Conservation (phyloP, 169 alveolate species). For the Eimeria zaria region DNA sequence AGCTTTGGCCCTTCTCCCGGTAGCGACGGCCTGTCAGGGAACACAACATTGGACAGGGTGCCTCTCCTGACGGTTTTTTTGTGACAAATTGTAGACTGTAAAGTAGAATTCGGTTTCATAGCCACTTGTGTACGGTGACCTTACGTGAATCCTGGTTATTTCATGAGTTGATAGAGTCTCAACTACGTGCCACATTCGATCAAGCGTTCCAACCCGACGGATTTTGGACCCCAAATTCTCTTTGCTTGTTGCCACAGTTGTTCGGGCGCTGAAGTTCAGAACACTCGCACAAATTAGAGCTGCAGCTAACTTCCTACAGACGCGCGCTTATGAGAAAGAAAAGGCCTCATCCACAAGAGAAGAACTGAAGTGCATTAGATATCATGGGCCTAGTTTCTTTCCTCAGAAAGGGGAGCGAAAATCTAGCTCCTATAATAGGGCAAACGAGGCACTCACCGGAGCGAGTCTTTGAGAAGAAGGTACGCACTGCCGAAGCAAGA, state of each 20-base stretch:
- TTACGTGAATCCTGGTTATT: slow-evolving; percentile 66
- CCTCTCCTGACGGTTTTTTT: not conserved
- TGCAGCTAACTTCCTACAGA: not conserved
- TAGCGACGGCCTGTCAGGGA: slow-evolving; percentile 62
- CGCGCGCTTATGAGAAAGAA: not conserved
- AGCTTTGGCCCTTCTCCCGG: slow-evolving; percentile 66
- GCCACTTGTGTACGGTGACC: not conserved
- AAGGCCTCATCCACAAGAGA: not conserved
- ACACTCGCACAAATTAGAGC: not conserved
- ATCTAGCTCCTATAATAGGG: not conserved
- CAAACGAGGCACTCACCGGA: slow-evolving; percentile 45
- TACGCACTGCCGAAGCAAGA: slow-evolving; percentile 65
- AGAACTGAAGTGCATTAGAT: not conserved
- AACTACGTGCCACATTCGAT: slow-evolving; percentile 58
- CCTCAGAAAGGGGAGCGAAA: not conserved
- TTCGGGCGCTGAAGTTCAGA: slow-evolving; percentile 45
- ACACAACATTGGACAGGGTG: not conserved
- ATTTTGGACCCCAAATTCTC: slow-evolving; percentile 8
- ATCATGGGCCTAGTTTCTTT: not conserved
- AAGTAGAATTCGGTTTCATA: not conserved
- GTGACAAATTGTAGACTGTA: not conserved
- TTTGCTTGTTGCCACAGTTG: slow-evolving; percentile 72
- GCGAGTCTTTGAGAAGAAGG: slow-evolving; percentile 61
- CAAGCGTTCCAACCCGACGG: slow-evolving; percentile 76
- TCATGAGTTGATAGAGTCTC: slow-evolving; percentile 61